Evolutionary conservation across 2,329 filamentous ascomycete genomes (phyloP), one percentile per base, ranked within the genome.

Genomic region (Neurospora crassa): DNA sequence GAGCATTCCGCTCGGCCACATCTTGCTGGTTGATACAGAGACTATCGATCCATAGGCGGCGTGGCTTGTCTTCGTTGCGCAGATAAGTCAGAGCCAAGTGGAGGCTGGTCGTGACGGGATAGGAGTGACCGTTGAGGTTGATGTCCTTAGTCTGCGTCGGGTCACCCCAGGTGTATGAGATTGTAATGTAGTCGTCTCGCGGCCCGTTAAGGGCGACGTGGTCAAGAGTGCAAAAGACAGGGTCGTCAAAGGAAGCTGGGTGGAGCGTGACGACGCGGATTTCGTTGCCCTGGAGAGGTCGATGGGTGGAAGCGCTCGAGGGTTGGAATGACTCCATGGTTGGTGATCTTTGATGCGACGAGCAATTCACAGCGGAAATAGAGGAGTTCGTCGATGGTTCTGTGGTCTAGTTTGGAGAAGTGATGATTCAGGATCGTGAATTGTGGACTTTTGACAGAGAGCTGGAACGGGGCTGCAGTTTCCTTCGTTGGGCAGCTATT

Each of bases 331-430:
- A 59, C 24, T 59, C 47, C 47, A 59, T 59, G 5, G 42, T 18
- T 1, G 18, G 7, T 0, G 42, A 43, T 45, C 18, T 3, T 45
- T n/a, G 42, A 45, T 3, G 8, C 11, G 4, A 47, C 7, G 3
- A 14, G 10, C 5, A n/a, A 11, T 47, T 47, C 0, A 3, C 20
- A 24, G n/a, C n/a, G 42, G 42, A 43, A 24, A 47, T 12, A 47
- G 3, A 47, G 18, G n/a, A 4, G 3, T n/a, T 47, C 0, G 1
- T 47, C 10, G n/a, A 47, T 8, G 1, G n/a, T 0, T 3, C 3
- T 43, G 8, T 47, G 43, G 43, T 20, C 0, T 20, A 12, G 10
- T 47, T 47, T 2, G 0, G 8, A 47, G 4, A 8, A 4, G n/a
- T 47, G 14, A 47, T 47, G 10, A 20, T 3, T 45, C 42, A 43